These are phyloP conservation scores for Hygrophorus russula DNA, from an alignment of 768 basidiomycete genomes.

Conservation along the genomic window DNA sequence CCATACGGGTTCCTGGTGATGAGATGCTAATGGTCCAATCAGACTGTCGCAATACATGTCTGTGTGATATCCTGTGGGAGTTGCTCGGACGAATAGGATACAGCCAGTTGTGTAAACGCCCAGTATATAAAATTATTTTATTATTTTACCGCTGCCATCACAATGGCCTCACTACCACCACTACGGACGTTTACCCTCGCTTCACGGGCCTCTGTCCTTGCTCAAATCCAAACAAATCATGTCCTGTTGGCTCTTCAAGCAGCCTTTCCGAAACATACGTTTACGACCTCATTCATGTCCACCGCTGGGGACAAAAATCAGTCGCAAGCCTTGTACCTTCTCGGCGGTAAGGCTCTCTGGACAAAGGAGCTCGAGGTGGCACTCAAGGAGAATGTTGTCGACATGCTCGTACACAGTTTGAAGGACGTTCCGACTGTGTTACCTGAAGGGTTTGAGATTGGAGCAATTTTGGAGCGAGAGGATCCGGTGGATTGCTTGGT, in stretches of 20 bases:
- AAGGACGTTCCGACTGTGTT: constrained; percentile 92
- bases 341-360: constrained; percentile 92
- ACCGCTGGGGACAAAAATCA: constrained; percentile 89
- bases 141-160: neutral
- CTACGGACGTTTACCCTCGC: constrained; percentile 61
- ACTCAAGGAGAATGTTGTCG: constrained; percentile 59
- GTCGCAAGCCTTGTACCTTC: constrained; percentile 70
- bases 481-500: constrained; percentile 85
- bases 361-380: constrained; percentile 92
- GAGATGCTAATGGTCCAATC: constrained; percentile 6
- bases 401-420: constrained; percentile 86
- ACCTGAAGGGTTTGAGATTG: constrained; percentile 76
- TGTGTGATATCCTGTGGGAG: constrained; percentile 22
- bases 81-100: neutral
- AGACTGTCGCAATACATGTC: constrained; percentile 65
- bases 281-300: constrained; percentile 35
- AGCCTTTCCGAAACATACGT: constrained; percentile 21
- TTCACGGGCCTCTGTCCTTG: constrained; percentile 80
- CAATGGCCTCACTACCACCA: neutral
- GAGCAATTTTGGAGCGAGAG: constrained; percentile 77
- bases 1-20: constrained; percentile 21
- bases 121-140: too few relatives aligned
- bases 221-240: constrained; percentile 80
- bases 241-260: constrained; percentile 55
- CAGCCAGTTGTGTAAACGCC: neutral